A percentile compares a stretch with the other conserved stretches of the same genome.
Evolutionary conservation across 164 flowering plant genomes (phyloP).

Genomic region (Berberis vulgaris): DNA sequence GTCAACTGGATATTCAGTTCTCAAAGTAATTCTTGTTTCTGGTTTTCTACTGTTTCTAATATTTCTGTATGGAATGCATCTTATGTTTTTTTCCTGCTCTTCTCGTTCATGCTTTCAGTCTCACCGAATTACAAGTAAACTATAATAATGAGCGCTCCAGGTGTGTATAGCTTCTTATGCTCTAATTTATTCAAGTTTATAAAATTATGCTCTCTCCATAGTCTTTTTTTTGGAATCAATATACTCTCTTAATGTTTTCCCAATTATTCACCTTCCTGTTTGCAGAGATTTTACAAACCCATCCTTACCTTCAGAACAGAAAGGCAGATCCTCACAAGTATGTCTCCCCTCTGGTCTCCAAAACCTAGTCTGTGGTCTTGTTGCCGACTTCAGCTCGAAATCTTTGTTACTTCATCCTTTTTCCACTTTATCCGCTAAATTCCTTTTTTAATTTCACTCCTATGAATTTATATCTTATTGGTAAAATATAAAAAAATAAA

Average conservation of each 20-base stretch:
- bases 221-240: background rate
- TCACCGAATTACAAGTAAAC: constrained; percentile 91
- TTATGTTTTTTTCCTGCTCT: constrained; percentile 8
- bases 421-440: background rate
- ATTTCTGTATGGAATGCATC: constrained; percentile 1
- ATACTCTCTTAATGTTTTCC: background rate
- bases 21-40: constrained; percentile 58
- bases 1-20: constrained; percentile 93
- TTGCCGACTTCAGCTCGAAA: background rate
- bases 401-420: background rate
- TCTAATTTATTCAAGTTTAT: background rate
- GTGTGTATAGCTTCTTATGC: constrained; percentile 26
- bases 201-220: background rate
- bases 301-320: constrained; percentile 79
- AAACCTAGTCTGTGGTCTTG: background rate
- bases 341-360: constrained; percentile 7
- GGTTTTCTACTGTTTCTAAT: background rate
- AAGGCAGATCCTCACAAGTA: constrained; percentile 86
- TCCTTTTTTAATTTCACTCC: background rate
- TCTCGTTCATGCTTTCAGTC: constrained; percentile 38
- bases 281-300: constrained; percentile 75
- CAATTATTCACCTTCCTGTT: background rate
- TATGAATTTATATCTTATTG: background rate
- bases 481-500: too few species aligned
- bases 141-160: constrained; percentile 95